Base-by-base conservation (phyloP, 495 filamentous ascomycete genomes). In the Annulohypoxylon maeteangense region DNA sequence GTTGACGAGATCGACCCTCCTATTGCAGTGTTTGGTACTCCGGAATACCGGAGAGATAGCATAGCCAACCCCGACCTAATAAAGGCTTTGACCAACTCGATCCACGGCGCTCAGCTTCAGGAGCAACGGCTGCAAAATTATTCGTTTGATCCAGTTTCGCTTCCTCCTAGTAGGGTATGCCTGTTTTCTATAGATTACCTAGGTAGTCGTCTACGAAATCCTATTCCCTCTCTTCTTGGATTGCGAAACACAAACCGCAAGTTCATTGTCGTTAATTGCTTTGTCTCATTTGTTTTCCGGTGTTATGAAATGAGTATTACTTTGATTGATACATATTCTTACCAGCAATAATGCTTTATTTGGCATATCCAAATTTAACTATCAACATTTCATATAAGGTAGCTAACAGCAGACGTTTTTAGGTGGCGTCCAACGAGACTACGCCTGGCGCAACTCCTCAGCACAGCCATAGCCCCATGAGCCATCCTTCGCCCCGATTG, bases 101-200 rank as follows among this genome's bases (percentile, higher is more conserved):
- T 97, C 51, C 90, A 92, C 68, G 87, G 88, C 65, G 86, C 91
- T 18, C 87, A 90, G 74, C 83, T 95, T 64, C 94, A 97, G 78
- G 89, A 92, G 73, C 86, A 87, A 27, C 89, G 93, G n/a, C 87
- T 94, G 80, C 91, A 89, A 67, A 91, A 93, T 72, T 97, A 92
- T 77, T 88, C 88, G 4, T 97, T 94, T 78, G 94, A 97, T 71
- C 90, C 94, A 23, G 86, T 96, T 44, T 97, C 94, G 38, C 81
- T 97, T 34, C 93, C 93, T n/a, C 83, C 88, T 25, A 96, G 93
- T 31, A 88, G 92, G 81, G 94, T 95, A 88, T 76, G 92, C 87
- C 31, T 51, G 34, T 68, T 55, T 56, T 4, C 48, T 50, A 56
- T 44, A 36, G 40, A 51, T 51, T 51, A 31, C 22, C 14, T 51